phyloP scores from a whole-genome alignment of 139 green algal genomes.

The Ettlia oleoabundans region DNA sequence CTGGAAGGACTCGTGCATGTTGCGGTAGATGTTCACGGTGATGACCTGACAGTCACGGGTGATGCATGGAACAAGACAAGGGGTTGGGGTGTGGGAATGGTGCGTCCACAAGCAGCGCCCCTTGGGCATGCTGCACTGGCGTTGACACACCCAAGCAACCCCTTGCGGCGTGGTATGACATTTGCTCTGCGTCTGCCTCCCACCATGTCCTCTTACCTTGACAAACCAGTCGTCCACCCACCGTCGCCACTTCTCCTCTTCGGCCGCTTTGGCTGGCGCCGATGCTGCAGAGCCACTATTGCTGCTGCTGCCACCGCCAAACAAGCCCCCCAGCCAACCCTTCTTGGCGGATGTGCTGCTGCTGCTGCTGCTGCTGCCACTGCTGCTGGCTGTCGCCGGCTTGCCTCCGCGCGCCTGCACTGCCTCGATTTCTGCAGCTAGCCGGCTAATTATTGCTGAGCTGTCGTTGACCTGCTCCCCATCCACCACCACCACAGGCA shows the following conservation, averaged over 20 bases:
- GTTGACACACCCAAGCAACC: too few species aligned
- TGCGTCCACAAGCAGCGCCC: too few species aligned
- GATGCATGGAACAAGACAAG: too few species aligned
- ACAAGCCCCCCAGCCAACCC: not conserved
- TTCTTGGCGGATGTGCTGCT: not conserved
- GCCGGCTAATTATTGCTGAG: slow-evolving; percentile 78
- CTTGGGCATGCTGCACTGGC: too few species aligned
- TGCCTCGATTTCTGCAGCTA: slow-evolving; percentile 70
- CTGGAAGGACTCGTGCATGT: slow-evolving; percentile 72
- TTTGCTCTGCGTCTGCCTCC: not conserved
- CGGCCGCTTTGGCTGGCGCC: not conserved
- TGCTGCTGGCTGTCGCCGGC: slow-evolving; percentile 9
- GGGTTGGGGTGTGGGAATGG: not conserved
- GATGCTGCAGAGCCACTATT: not conserved
- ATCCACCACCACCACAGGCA: slow-evolving; percentile 82
- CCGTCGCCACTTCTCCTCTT: slow-evolving; percentile 81
- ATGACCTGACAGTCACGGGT: slow-evolving; percentile 56
- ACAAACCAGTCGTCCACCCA: slow-evolving; percentile 97
- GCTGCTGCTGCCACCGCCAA: slow-evolving; percentile 22
- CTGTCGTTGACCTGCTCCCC: slow-evolving; percentile 87
- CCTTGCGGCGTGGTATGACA: too few species aligned
- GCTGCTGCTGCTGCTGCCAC: slow-evolving; percentile 24
- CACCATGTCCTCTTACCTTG: slow-evolving; percentile 54
- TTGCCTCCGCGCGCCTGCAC: not conserved
- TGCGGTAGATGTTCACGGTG: slow-evolving; percentile 99